Percentiles rank a stretch among this genome's conserved stretches.
Conservation (phyloP, 116 monocot genomes). For the Dioscorea cayenensis region DNA sequence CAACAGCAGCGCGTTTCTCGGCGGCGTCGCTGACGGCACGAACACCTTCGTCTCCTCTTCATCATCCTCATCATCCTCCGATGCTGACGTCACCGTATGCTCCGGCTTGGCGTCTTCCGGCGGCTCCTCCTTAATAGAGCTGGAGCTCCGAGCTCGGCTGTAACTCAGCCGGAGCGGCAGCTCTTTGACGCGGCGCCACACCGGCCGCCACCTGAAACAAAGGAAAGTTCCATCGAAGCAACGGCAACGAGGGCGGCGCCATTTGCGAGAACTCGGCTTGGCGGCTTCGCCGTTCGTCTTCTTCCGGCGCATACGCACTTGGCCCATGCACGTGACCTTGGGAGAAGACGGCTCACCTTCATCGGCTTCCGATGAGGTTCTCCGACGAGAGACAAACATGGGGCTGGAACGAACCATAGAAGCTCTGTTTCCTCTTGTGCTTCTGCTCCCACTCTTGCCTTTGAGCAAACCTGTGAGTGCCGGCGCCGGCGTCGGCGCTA, state of each 20-base stretch:
- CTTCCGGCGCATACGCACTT: constrained; percentile 60
- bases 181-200: constrained; percentile 5
- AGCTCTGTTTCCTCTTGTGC: constrained; percentile 14
- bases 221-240: constrained; percentile 1
- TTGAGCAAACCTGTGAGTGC: constrained; percentile 29
- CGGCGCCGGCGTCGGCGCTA: constrained; percentile 35
- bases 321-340: constrained; percentile 94
- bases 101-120: background rate
- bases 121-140: background rate
- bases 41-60: constrained; percentile 39
- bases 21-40: constrained; percentile 27
- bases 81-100: background rate
- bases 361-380: constrained; percentile 11
- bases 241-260: background rate
- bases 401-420: constrained; percentile 36
- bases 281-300: constrained; percentile 8
- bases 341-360: constrained; percentile 74
- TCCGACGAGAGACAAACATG: constrained; percentile 37
- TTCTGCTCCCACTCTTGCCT: constrained; percentile 25
- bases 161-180: background rate
- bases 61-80: constrained; percentile 15
- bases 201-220: constrained; percentile 9
- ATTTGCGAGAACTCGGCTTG: background rate
- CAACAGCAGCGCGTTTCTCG: constrained; percentile 64
- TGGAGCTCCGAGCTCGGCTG: background rate